Evolutionary conservation across 2,329 filamentous ascomycete species (phyloP), one percentile per base, ranked within the genome.

Genomic region (Talaromyces albobiverticillius): DNA sequence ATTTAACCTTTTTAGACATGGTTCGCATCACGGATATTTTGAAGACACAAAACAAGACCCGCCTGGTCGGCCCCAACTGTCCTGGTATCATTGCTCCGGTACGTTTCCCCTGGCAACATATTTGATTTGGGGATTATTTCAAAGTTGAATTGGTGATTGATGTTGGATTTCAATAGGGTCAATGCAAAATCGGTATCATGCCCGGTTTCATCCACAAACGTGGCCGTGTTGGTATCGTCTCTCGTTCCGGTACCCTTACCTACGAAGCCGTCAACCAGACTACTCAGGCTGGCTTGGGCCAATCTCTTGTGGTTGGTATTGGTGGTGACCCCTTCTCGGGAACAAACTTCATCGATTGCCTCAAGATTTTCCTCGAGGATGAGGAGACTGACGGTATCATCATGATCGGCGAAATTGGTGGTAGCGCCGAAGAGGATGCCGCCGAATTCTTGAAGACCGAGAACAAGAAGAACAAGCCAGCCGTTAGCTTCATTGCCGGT

Each of bases 181-280:
- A 95, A 85, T 99, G 94, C 86, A 99, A 99, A 82, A 97, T 99
- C 71, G 94, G 94, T 72, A 99, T 99, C 80, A 97, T 99, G 94
- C 90, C 94, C 62, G 94, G 94, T 68, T 96, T 97, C 83, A 97
- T 99, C 80, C 94, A 99, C 86, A 97, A 97, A 85, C 90, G 92
- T 76, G 94, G 94, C 67, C 92, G 94, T 75, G 92, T 99, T 72
- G 94, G 94, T 71, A 97, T 99, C 75, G 94, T 99, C 76, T 96
- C 92, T 67, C 89, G 94, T 68, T 97, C 94, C 70, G 94, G 94
- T 70, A 99, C 94, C 64, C 86, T 99, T 61, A 99, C 94, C 71
- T 99, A 99, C 82, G 94, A 99, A 82, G 94, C 94, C 71, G 94
- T 99, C 78, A 97, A 97, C 84, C 94, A 99, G 81, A 99, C 94